A percentile compares a stretch with the other conserved stretches of the same genome.
These are phyloP conservation scores for Coprinopsis cinerea DNA, from an alignment of 768 basidiomycete genomes.

Conservation along the genomic window DNA sequence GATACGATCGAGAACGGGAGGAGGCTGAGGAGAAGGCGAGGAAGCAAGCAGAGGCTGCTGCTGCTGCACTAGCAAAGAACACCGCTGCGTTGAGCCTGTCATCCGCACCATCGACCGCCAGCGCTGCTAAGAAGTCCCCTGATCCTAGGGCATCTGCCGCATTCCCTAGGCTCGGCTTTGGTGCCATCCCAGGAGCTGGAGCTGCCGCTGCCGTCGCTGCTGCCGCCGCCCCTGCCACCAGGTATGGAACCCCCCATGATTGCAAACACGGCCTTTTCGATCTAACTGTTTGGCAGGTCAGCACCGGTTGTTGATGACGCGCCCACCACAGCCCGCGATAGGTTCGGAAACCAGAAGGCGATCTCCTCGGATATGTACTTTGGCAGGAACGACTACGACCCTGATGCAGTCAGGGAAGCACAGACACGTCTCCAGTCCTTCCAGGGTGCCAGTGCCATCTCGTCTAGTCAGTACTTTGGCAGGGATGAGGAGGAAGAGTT, in stretches of 20 bases:
- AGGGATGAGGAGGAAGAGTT: conserved; percentile 75
- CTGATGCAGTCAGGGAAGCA: conserved; percentile 63
- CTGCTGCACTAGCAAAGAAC: conserved; percentile 33
- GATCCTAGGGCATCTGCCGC: conserved; percentile 29
- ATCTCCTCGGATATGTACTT: conserved; percentile 99
- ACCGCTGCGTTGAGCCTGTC: conserved; percentile 29
- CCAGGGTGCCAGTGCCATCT: conserved; percentile 89
- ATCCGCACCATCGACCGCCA: conserved; percentile 20
- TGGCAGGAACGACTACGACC: conserved; percentile 83
- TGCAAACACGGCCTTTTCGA: background rate
- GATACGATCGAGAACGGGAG: conserved; percentile 83
- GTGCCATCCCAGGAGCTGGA: conserved; percentile 64
- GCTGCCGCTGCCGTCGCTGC: conserved; percentile 45
- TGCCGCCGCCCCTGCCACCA: conserved; percentile 25
- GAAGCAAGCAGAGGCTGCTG: conserved; percentile 53
- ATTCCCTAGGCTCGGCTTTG: conserved; percentile 79
- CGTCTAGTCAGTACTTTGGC: conserved; percentile 95
- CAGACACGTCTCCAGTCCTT: conserved; percentile 78
- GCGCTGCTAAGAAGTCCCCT: conserved; percentile 15
- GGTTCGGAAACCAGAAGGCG: conserved; percentile 88
- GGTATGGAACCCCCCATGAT: conserved; percentile 17
- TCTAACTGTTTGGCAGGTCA: conserved; percentile 11
- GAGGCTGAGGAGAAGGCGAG: conserved; percentile 74
- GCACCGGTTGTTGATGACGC: conserved; percentile 44
- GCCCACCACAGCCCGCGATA: conserved; percentile 79